phyloP scores from a whole-genome alignment of 306 rosid genomes.

The Sesbania bispinosa region DNA sequence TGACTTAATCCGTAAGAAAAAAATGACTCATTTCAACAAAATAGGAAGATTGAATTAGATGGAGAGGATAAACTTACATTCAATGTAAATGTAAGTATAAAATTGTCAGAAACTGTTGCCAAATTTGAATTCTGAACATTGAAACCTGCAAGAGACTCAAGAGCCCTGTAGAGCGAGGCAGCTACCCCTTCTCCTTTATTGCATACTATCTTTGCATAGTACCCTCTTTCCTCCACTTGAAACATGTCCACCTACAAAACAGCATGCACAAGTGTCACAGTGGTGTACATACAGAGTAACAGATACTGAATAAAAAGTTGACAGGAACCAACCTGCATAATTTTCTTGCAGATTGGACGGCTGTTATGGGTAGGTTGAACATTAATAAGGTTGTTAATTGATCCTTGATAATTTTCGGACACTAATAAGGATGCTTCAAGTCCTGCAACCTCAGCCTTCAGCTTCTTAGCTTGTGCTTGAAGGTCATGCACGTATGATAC shows the following conservation, averaged over 20 bases:
- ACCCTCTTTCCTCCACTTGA: conserved; percentile 84
- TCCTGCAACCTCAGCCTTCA: conserved; percentile 63
- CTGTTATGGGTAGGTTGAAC: conserved; percentile 23
- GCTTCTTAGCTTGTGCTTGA: conserved; percentile 67
- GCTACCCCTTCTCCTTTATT: conserved; percentile 65
- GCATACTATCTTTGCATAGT: conserved; percentile 63
- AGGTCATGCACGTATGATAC: conserved; percentile 64
- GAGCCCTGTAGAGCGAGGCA: conserved; percentile 60
- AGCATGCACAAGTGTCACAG: not conserved
- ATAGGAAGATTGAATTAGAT: not conserved
- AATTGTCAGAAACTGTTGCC: conserved; percentile 48
- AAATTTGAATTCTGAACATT: conserved; percentile 68
- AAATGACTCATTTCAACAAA: not conserved
- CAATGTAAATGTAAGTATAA: conserved; percentile 58
- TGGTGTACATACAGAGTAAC: not conserved
- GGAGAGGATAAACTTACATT: conserved; percentile 37
- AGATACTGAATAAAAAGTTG: not conserved
- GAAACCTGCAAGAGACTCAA: conserved; percentile 71
- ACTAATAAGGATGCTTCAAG: conserved; percentile 61
- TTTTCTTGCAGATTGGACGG: conserved; percentile 41
- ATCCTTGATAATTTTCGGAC: conserved; percentile 38
- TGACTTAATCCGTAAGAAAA: not conserved
- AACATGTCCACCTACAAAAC: conserved; percentile 61
- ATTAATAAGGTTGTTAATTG: conserved; percentile 30
- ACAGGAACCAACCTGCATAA: conserved; percentile 52